Evolutionary conservation across 2,329 filamentous ascomycete species (phyloP), one percentile per base, ranked within the genome.

Genomic region (Epichloe scottii): DNA sequence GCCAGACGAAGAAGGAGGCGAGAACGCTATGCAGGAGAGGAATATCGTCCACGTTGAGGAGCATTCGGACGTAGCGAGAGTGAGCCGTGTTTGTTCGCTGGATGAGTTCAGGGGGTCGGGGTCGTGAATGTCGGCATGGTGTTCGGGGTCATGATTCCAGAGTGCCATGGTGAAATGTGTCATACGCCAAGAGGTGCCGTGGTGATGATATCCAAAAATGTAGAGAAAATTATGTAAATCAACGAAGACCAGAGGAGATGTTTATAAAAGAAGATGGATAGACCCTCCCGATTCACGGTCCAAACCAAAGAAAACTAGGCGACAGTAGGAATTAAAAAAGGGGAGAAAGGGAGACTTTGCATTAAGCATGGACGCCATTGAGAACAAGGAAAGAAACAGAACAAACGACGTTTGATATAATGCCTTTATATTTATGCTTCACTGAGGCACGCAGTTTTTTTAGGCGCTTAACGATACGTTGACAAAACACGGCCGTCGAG

Each of bases 21-120:
- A 74, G 62, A 49, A 76, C 65, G 61, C 73, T 78, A 63, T 76
- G 71, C 10, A 66, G 46, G 6, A 63, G 64, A 2, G 71, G 66
- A 45, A 77, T 73, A 38, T 62, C 57, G 55, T 75, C 70, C n/a
- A 73, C 63, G 37, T 67, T 63, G 23, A 74, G 65, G 7, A 76
- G 66, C 70, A 77, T 76, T 53, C 68, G 61, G 38, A 69, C 64
- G 56, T 73, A 74, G 30, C 63, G 63, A 19, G 68, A 66, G 48
- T 67, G 60, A n/a, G 54, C 55, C 15, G 58, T 59, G 54, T 60
- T 60, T 54, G 57, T 53, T 3, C 54, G 44, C 8, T 53, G 35
- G 30, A 54, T 51, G 15, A 56, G 54, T 38, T 49, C 54, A 6
- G 51, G 56, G 3, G 56, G 55, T 51, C 53, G 5, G 49, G 53